A percentile compares a stretch with the other conserved stretches of the same genome.
Evolutionary conservation across 495 filamentous ascomycete genomes (phyloP).

Genomic region (Hypoxylon rickii): DNA sequence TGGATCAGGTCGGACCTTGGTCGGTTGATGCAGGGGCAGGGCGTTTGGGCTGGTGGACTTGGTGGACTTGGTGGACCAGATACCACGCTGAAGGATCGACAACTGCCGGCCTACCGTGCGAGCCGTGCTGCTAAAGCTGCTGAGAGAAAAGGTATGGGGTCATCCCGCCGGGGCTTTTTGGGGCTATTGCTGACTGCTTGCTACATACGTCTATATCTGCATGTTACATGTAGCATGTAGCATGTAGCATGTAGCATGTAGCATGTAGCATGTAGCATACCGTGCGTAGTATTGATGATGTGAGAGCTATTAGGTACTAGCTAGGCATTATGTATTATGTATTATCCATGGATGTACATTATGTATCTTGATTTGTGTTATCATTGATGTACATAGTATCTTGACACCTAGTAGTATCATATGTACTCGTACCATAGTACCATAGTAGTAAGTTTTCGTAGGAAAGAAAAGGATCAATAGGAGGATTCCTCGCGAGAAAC

Average conservation of each 20-base stretch:
- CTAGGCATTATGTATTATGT: too few species aligned
- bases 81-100: conserved; percentile 29
- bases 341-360: too few species aligned
- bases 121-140: background rate
- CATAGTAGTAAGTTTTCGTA: too few species aligned
- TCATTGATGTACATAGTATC: too few species aligned
- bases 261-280: conserved; percentile 16
- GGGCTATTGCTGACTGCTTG: conserved; percentile 12
- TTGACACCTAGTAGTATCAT: too few species aligned
- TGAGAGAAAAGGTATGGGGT: background rate
- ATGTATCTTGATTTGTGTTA: too few species aligned
- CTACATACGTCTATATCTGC: too few species aligned
- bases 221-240: too few species aligned
- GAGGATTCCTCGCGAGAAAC: conserved; percentile 19
- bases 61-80: too few species aligned
- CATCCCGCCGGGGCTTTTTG: background rate
- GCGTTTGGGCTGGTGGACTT: conserved; percentile 16
- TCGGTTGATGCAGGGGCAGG: conserved; percentile 20
- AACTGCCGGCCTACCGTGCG: conserved; percentile 22
- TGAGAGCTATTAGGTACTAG: conserved; percentile 12
- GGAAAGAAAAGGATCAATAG: conserved; percentile 21
- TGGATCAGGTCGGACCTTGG: background rate
- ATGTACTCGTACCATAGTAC: too few species aligned
- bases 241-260: too few species aligned
- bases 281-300: conserved; percentile 36